Evolutionary conservation across 352 stramenopile species (phyloP), one percentile per base, ranked within the genome.

Genomic region (Globisporangium middletonii): DNA sequence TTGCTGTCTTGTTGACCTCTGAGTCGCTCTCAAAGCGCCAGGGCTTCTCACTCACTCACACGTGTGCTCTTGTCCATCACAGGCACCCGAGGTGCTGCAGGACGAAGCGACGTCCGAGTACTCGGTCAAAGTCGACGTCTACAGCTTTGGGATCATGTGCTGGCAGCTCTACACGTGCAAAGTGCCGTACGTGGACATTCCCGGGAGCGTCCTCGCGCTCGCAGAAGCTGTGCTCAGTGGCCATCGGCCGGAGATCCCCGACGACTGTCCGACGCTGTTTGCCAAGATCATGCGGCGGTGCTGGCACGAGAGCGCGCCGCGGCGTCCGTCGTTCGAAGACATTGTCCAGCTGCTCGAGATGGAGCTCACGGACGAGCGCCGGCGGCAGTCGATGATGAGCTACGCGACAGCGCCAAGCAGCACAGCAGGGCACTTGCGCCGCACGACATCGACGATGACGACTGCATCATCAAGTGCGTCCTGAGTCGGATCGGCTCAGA

Each of bases 121-220:
- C 65, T 90, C 79, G 37, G 64, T 92, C 45, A 92, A 92, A 59
- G 82, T 92, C 33, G 82, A 92, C 67, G 82, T 92, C 23, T 92
- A 92, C 57, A 92, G 82, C 66, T 92, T 92, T 62, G 82, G 77
- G 23, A 82, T 92, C 63, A 88, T 90, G 56, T 92, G 79, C 69
- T 92, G 82, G 82, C 82, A 92, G 70, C 63, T 92, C 45, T 87
- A 73, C 59, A 89, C 82, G 27, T 88, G 79, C 63, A 71, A 75
- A 44, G 67, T 83, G 53, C 82, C 82, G 50, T 92, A 88, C 55
- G 70, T 68, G 15, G 76, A 90, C 48, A 92, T 92, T 26, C 82
- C 82, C n/a, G 82, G 82, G 26, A 92, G 82, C 28, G 73, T 88
- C 18, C 56, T 92, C 3, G 82, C 82, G 0, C 71, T 92, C 9